These are phyloP conservation scores for Halteria grandinella DNA, from an alignment of 73 alveolate genomes.

Conservation along the genomic window DNA sequence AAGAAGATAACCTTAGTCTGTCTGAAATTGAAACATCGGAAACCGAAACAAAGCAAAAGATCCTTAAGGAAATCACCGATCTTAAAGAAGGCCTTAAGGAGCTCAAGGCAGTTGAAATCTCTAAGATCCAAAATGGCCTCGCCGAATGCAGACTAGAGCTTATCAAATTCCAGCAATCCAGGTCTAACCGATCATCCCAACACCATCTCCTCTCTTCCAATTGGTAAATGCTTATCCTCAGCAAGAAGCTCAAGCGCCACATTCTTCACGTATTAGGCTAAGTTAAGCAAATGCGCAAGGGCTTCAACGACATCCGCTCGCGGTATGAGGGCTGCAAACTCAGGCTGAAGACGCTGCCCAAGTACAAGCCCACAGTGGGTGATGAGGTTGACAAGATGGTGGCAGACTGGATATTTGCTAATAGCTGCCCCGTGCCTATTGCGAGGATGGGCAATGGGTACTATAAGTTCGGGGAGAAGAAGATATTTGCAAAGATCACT, in stretches of 20 bases:
- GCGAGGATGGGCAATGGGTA: slow-evolving; percentile 74
- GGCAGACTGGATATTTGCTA: slow-evolving; percentile 70
- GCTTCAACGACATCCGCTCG: slow-evolving; percentile 6
- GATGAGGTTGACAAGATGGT: slow-evolving; percentile 70
- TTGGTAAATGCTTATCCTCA: slow-evolving; percentile 8
- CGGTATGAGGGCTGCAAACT: neutral
- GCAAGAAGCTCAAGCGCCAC: slow-evolving; percentile 27
- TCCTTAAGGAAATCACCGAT: slow-evolving; percentile 14
- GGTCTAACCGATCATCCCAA: neutral
- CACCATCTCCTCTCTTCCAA: neutral
- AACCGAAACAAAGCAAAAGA: slow-evolving; percentile 19
- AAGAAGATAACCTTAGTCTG: slow-evolving; percentile 34
- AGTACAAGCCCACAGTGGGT: slow-evolving; percentile 63
- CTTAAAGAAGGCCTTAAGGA: neutral
- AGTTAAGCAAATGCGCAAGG: slow-evolving; percentile 41
- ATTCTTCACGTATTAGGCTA: neutral
- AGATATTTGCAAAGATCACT: slow-evolving; percentile 69
- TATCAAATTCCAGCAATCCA: slow-evolving; percentile 27
- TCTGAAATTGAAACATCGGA: slow-evolving; percentile 44
- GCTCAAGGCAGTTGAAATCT: too few species aligned
- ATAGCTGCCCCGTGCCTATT: slow-evolving; percentile 66
- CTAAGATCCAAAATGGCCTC: too few species aligned
- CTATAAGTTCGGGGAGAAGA: slow-evolving; percentile 76
- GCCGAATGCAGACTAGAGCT: too few species aligned
- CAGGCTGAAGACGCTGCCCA: neutral